Conservation (phyloP, 1,284 basidiomycete species). For the Sanghuangporus weigelae region DNA sequence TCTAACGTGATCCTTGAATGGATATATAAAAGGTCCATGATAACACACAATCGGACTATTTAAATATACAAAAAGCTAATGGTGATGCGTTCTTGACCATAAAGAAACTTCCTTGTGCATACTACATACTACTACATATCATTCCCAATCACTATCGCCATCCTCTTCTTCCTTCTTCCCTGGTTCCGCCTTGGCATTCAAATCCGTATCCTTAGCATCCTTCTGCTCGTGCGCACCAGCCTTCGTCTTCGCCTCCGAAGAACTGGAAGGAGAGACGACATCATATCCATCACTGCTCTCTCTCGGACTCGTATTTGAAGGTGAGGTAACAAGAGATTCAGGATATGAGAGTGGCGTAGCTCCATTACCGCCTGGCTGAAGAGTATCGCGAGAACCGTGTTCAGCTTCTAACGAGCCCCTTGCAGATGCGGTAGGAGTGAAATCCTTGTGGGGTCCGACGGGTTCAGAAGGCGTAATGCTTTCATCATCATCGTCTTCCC, state of each 20-base stretch:
- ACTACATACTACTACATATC: not conserved
- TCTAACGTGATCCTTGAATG: too few relatives aligned
- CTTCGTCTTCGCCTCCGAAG: conserved; percentile 27
- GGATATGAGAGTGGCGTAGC: conserved; percentile 22
- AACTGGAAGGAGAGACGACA: conserved; percentile 50
- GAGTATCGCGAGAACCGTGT: conserved; percentile 17
- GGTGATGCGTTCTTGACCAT: too few relatives aligned
- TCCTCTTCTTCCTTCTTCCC: conserved; percentile 30
- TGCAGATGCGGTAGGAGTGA: not conserved
- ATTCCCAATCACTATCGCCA: conserved; percentile 71
- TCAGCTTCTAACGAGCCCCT: conserved; percentile 6
- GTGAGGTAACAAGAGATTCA: conserved; percentile 30
- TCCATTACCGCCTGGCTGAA: conserved; percentile 16
- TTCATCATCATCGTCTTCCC: conserved; percentile 70
- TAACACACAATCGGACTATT: too few relatives aligned
- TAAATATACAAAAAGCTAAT: too few relatives aligned
- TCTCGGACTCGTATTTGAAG: conserved; percentile 44
- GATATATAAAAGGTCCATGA: too few relatives aligned
- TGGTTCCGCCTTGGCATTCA: conserved; percentile 22
- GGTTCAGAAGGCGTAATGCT: conserved; percentile 21
- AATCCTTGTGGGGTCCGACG: not conserved
- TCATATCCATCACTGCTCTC: conserved; percentile 70
- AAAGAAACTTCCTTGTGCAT: too few relatives aligned
- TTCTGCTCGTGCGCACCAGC: conserved; percentile 24
- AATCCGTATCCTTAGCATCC: conserved; percentile 22